These are phyloP conservation scores for Aspergillus steynii DNA, from an alignment of 495 filamentous ascomycete genomes.

Conservation along the genomic window DNA sequence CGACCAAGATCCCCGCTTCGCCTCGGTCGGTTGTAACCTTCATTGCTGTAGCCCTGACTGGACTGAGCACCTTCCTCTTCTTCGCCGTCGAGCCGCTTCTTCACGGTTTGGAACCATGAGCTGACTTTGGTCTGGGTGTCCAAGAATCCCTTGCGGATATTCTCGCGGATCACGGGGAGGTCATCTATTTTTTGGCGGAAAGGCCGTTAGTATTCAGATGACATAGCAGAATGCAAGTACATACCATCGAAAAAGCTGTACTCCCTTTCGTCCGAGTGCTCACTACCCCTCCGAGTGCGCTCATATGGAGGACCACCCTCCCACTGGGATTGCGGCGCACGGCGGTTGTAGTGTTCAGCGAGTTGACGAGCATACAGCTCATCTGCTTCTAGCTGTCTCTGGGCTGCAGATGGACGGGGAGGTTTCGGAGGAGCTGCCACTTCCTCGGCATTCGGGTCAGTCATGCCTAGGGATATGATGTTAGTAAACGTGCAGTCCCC, in stretches of 20 bases:
- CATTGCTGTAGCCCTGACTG: constrained; percentile 46
- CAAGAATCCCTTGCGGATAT: constrained; percentile 89
- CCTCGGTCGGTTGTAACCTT: constrained; percentile 41
- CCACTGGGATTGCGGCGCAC: constrained; percentile 40
- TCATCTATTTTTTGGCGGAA: constrained; percentile 61
- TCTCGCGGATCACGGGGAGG: constrained; percentile 88
- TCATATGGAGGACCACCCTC: constrained; percentile 43
- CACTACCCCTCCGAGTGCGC: constrained; percentile 31
- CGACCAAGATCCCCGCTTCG: constrained; percentile 60
- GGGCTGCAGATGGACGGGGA: constrained; percentile 68
- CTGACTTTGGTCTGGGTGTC: constrained; percentile 95
- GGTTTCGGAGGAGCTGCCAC: constrained; percentile 66
- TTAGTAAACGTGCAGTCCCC: constrained; percentile 10
- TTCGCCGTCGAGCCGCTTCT: constrained; percentile 88
- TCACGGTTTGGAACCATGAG: constrained; percentile 84
- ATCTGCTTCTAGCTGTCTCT: constrained; percentile 83
- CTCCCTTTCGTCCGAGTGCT: constrained; percentile 60
- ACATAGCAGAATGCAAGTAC: neutral
- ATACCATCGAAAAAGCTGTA: constrained; percentile 87
- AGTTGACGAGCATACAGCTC: constrained; percentile 93
- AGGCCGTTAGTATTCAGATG: neutral
- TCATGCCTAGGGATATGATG: constrained; percentile 65
- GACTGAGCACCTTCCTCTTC: constrained; percentile 58
- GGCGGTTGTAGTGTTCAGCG: constrained; percentile 78
- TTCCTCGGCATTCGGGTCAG: constrained; percentile 82